Conservation (phyloP, 2,329 filamentous ascomycete genomes). For the Ophiocordyceps polyrhachis-furcata region DNA sequence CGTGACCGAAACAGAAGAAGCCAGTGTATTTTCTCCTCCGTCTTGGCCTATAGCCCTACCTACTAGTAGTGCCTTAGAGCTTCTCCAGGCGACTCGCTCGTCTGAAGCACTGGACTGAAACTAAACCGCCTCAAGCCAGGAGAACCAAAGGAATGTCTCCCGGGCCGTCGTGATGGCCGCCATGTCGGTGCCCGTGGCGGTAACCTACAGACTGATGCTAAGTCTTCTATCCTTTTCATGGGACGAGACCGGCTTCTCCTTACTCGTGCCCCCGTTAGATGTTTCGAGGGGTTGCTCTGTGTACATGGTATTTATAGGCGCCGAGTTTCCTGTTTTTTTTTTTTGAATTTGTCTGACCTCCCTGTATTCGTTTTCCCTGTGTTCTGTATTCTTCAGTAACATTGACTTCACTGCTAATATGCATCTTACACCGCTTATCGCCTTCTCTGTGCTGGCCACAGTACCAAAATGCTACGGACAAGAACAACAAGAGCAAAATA, state of each 20-base stretch:
- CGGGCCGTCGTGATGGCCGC: not conserved
- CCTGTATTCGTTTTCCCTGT: no score
- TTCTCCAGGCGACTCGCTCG: not conserved
- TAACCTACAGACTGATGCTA: not conserved
- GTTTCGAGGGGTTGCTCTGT: no score
- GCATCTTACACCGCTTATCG: not conserved
- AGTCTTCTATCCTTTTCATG: no score
- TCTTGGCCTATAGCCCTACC: no score
- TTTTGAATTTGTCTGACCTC: not conserved
- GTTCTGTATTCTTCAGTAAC: no score
- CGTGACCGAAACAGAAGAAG: no score
- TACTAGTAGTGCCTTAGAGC: no score
- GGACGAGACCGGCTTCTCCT: no score
- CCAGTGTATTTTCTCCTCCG: no score
- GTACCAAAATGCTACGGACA: not conserved
- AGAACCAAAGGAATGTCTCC: not conserved
- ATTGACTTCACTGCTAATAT: not conserved
- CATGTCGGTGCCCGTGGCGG: not conserved
- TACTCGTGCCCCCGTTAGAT: no score
- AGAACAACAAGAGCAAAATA: not conserved
- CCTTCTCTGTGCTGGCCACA: not conserved
- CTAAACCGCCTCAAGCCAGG: not conserved
- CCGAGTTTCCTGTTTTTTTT: not conserved
- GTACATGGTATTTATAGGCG: no score
- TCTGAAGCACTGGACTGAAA: not conserved